Evolutionary conservation across 2,329 filamentous ascomycete genomes (phyloP), one percentile per base, ranked within the genome.

Genomic region (Aspergillus sp.): DNA sequence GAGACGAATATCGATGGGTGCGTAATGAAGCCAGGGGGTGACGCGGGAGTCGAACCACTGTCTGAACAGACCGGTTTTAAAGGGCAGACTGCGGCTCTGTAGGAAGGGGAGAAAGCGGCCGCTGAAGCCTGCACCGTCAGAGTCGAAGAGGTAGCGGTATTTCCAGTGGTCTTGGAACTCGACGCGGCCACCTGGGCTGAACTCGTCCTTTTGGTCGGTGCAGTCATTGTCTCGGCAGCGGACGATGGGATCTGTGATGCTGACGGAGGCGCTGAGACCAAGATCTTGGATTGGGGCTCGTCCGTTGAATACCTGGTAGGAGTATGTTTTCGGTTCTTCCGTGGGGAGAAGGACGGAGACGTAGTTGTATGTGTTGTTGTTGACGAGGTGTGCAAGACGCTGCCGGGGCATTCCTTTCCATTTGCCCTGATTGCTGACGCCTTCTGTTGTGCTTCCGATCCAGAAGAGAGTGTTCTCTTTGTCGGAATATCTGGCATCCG

Each of bases 11-110:
- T 95, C 91, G 17, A 93, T 77, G 8, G 92, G 92, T 1, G 94
- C 88, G 69, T 92, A 95, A 73, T 96, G 91, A 49, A 89, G 79
- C 91, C 91, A 96, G 0, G 91, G 86, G 61, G 83, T 84, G 17
- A 95, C 77, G 6, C 92, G 85, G 54, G 89, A 87, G 61, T 91
- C 89, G 75, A 89, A 91, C 92, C 92, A 96, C 71, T 92, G 87
- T 25, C 87, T 84, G 75, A 93, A 94, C 7, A 94, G 81, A 0
- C 87, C 87, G 0, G 78, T 85, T 66, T 92, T 83, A 71, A 95
- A 86, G 0, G 91, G 90, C 5, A 93, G 81, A 52, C 84, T 88
- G 64, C 80, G 80, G 17, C 89, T 91, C 51, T 85, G 84, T 5
- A 95, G 74, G 61, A 89, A 88, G 0, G 85, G 83, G 9, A 91